A percentile compares a stretch with the other conserved stretches of the same genome.
Conservation (phyloP, 2,329 filamentous ascomycete genomes). For the Monilinia aucupariae region DNA sequence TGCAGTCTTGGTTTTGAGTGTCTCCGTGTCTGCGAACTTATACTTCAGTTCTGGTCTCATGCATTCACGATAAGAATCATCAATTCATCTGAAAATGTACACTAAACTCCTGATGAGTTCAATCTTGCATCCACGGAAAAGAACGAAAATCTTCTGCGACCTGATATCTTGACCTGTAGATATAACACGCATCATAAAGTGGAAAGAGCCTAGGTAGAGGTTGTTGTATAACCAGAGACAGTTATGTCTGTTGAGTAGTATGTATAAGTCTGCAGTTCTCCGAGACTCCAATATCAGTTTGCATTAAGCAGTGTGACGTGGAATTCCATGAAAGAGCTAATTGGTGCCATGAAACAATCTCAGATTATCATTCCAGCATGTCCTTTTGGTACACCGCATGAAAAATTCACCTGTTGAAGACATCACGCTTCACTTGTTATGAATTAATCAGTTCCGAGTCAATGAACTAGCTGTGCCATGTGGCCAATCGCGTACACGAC, state of each 20-base stretch:
- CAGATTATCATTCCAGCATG: neutral
- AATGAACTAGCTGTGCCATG: neutral
- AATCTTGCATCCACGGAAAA: neutral
- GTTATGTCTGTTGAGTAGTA: neutral
- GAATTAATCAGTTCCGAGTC: neutral
- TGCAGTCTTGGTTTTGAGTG: neutral
- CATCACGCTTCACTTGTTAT: neutral
- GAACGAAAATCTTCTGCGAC: neutral
- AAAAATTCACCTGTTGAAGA: neutral
- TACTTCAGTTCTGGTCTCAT: too few species aligned
- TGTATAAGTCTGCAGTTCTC: neutral
- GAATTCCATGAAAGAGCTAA: neutral
- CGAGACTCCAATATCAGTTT: neutral
- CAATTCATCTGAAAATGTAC: neutral
- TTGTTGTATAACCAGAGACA: neutral
- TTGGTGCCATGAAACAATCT: neutral
- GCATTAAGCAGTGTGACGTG: neutral
- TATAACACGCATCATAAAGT: neutral
- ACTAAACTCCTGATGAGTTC: neutral
- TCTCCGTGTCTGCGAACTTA: neutral
- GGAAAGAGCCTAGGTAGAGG: neutral
- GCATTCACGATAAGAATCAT: neutral
- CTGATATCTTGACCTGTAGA: neutral
- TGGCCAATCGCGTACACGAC: neutral
- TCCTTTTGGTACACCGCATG: neutral